These are phyloP conservation scores for Prunus persica DNA, from an alignment of 306 rosid genomes.

Conservation along the genomic window DNA sequence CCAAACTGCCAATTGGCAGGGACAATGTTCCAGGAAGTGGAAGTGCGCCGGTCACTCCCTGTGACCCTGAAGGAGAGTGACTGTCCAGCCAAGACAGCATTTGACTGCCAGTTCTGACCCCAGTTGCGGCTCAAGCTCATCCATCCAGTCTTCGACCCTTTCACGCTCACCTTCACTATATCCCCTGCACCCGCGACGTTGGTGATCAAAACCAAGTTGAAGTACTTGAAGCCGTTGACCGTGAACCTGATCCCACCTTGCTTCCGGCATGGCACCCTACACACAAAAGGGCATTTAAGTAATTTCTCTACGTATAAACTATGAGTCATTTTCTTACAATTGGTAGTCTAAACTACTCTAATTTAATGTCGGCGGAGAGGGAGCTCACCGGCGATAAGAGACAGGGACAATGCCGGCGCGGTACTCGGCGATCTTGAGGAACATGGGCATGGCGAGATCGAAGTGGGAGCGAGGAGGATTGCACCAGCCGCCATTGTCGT, in stretches of 20 bases:
- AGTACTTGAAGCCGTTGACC: constrained; percentile 71
- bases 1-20: constrained; percentile 83
- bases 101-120: constrained; percentile 92
- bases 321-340: background rate
- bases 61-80: constrained; percentile 78
- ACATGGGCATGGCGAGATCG: constrained; percentile 91
- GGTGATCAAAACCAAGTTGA: constrained; percentile 69
- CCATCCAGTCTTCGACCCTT: constrained; percentile 68
- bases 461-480: constrained; percentile 86
- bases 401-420: constrained; percentile 90
- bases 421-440: constrained; percentile 74
- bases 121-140: constrained; percentile 77
- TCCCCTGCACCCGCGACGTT: constrained; percentile 94
- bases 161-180: constrained; percentile 50
- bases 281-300: background rate
- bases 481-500: constrained; percentile 87
- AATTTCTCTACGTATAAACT: background rate
- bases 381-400: constrained; percentile 62
- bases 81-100: constrained; percentile 54
- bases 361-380: too few species aligned
- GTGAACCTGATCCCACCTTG: constrained; percentile 79
- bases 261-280: constrained; percentile 67
- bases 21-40: constrained; percentile 65
- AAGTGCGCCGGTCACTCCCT: constrained; percentile 62
- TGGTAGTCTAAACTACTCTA: too few species aligned